These are phyloP conservation scores for Cercospora zeina DNA, from an alignment of 2,329 filamentous ascomycete species.

Conservation along the genomic window DNA sequence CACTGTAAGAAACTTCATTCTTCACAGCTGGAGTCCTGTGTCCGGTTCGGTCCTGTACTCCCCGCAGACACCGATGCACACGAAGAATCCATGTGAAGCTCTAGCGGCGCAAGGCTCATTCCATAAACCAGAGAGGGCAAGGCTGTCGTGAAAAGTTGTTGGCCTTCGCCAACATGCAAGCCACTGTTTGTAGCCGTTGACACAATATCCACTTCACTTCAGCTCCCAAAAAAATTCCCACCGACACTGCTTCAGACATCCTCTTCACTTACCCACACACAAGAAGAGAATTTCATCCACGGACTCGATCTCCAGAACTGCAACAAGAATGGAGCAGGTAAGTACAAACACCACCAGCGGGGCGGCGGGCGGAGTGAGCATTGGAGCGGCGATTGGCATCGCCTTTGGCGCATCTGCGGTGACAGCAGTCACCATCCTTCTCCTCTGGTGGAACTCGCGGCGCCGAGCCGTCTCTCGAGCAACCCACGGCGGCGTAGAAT, in stretches of 20 bases:
- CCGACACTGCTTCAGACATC: background rate
- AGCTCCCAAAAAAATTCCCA: background rate
- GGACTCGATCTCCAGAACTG: background rate
- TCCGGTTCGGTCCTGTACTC: too few relatives aligned
- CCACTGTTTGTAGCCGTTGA: background rate
- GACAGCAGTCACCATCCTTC: background rate
- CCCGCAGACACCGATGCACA: background rate
- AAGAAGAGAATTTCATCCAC: background rate
- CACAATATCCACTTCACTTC: background rate
- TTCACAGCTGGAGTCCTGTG: background rate
- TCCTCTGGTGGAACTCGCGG: background rate
- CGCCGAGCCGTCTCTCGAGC: background rate
- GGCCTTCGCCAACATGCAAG: background rate
- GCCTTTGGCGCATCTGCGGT: slow-evolving; percentile 6
- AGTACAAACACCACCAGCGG: background rate
- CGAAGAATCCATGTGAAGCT: background rate
- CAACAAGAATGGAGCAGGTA: background rate
- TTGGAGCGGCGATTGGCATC: slow-evolving; percentile 4
- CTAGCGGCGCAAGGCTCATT: background rate
- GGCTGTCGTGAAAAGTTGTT: background rate
- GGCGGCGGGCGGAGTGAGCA: slow-evolving; percentile 4
- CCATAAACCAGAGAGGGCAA: background rate
- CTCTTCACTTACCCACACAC: background rate
- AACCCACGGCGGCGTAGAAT: background rate
- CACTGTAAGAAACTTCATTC: background rate